Evolutionary conservation across 441 rosid species (phyloP), one percentile per base, ranked within the genome.

Genomic region (Omphalea diandra): DNA sequence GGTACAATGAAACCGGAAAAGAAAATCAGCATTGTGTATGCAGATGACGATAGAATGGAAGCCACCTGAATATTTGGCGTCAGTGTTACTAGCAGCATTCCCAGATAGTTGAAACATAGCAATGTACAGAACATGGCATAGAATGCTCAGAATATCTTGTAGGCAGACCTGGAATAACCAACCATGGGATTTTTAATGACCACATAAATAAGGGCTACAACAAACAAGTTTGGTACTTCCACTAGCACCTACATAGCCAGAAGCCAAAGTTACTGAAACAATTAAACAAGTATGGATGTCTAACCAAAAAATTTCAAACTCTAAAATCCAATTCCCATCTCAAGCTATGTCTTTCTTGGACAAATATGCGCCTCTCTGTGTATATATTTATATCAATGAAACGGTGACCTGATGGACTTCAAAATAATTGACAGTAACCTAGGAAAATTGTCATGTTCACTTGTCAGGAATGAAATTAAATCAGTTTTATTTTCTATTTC

Each of bases 1-100:
- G 87, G 88, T 1, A 83, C 75, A 0, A 78, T 56, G 78, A 79
- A 86, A 0, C 90, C 87, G 0, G 84, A 73, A 72, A 80, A 86
- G 29, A 83, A 65, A 63, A 78, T 75, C 36, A 78, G 73, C 66
- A 70, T 62, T 17, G 74, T 70, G 77, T 83, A 83, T 33, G 62
- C 32, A 9, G 77, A 36, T 3, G 84, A 78, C 27, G 77, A 66
- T 44, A 81, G 31, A 62, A 84, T 68, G 36, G 75, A 63, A 63
- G 88, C 88, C 61, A 77, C 66, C 63, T 73, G 81, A 62, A 81
- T 27, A 46, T 75, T 84, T 36, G 90, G 83, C 15, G 87, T 80
- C 59, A 82, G 11, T 5, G 87, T 63, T 10, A 74, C 79, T 15
- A 83, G 58, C 67, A 77, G 50, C 90, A 83, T 82, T 38, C 87